Evolutionary conservation across 306 rosid genomes (phyloP).

Genomic region (Acmispon strigosus): DNA sequence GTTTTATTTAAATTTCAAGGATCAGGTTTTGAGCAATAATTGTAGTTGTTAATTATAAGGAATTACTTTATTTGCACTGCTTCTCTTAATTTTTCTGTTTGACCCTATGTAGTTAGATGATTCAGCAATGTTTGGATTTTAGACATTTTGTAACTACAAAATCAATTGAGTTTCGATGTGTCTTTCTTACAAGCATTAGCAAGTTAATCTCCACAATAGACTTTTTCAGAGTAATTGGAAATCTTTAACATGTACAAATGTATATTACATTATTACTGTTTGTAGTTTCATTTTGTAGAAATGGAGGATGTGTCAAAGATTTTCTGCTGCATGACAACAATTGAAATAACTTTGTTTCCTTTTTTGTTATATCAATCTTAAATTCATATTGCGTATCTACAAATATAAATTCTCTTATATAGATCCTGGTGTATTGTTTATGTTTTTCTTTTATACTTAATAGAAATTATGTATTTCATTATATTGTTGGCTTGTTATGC

Average conservation of each 20-base stretch:
- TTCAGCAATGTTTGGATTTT: conserved; percentile 13
- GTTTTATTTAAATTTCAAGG: no score
- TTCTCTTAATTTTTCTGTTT: not conserved
- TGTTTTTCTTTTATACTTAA: conserved; percentile 2
- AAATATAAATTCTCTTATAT: not conserved
- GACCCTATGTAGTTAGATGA: conserved; percentile 1
- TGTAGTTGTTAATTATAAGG: no score
- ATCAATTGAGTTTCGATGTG: not conserved
- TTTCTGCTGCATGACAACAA: not conserved
- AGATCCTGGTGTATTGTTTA: not conserved
- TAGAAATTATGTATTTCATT: not conserved
- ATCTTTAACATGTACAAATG: not conserved
- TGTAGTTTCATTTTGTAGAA: conserved; percentile 3
- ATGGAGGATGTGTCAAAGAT: not conserved
- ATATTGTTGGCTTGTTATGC: conserved; percentile 35
- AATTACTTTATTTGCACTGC: no score
- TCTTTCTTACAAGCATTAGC: no score
- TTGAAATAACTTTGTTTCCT: not conserved
- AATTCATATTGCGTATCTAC: not conserved
- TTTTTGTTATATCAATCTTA: not conserved
- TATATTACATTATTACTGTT: not conserved
- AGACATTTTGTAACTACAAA: conserved; percentile 4
- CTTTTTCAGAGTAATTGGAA: not conserved
- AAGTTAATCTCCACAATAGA: no score
- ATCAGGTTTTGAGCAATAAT: no score